Percentiles rank a stretch among this genome's conserved stretches.
These are phyloP conservation scores for Fusarium paranaense DNA, from an alignment of 2,329 filamentous ascomycete genomes.

Conservation along the genomic window DNA sequence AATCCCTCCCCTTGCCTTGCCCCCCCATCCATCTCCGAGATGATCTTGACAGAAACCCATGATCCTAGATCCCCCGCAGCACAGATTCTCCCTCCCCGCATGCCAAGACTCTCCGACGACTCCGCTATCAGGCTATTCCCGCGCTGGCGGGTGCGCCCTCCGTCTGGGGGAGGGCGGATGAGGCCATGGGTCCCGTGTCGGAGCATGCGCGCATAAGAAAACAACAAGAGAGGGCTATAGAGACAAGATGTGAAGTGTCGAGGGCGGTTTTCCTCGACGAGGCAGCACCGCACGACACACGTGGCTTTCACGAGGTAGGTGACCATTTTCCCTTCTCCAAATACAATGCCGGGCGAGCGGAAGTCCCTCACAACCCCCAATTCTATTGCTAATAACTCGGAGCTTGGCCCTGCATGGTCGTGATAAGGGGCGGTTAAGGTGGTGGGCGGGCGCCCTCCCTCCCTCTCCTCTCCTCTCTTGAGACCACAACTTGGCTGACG, in stretches of 20 bases:
- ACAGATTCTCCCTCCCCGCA: conserved; percentile 15
- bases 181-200: background rate
- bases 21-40: conserved; percentile 2
- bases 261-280: conserved; percentile 14
- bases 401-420: conserved; percentile 18
- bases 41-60: conserved; percentile 1
- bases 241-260: background rate
- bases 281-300: conserved; percentile 1
- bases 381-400: background rate
- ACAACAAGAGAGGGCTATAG: background rate
- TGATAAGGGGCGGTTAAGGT: background rate
- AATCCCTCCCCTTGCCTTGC: background rate
- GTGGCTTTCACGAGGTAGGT: conserved; percentile 8
- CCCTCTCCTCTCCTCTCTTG: background rate
- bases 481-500: conserved; percentile 6
- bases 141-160: background rate
- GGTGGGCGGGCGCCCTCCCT: background rate
- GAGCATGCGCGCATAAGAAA: background rate
- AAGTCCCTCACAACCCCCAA: conserved; percentile 1
- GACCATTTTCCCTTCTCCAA: background rate
- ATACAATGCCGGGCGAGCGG: conserved; percentile 19
- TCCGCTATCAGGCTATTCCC: conserved; percentile 7
- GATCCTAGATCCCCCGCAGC: conserved; percentile 11
- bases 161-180: background rate
- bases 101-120: conserved; percentile 18